These are phyloP conservation scores for Trifolium pratense DNA, from an alignment of 306 rosid species.

Conservation along the genomic window DNA sequence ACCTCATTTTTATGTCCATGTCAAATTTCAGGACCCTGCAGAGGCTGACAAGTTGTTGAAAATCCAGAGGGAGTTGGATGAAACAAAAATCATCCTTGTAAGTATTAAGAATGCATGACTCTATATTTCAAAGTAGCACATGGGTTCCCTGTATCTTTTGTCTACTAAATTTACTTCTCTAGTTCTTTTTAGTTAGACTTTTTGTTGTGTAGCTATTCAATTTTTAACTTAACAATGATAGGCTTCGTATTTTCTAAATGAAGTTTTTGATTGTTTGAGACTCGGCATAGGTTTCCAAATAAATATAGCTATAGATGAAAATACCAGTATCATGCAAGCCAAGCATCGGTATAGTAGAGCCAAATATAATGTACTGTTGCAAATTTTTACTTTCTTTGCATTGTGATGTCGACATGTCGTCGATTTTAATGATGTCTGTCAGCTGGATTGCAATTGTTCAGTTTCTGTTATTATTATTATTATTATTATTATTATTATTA, in stretches of 20 bases:
- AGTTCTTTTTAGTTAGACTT: slow-evolving; percentile 22
- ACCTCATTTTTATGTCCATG: slow-evolving; percentile 6
- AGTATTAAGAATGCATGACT: slow-evolving; percentile 42
- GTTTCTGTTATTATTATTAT: slow-evolving; percentile 1
- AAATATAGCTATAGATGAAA: slow-evolving; percentile 12
- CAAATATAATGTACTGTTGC: slow-evolving; percentile 6
- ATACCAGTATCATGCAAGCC: slow-evolving; percentile 1
- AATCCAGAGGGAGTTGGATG: slow-evolving; percentile 97
- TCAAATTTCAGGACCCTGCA: slow-evolving; percentile 80
- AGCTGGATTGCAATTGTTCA: slow-evolving; percentile 18
- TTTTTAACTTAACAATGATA: not conserved
- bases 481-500: not conserved
- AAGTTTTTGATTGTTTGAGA: slow-evolving; percentile 19
- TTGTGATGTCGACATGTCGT: not conserved
- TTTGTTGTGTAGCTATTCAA: slow-evolving; percentile 3
- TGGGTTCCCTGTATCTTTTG: slow-evolving; percentile 20
- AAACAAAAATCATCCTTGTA: slow-evolving; percentile 96
- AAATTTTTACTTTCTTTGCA: slow-evolving; percentile 13
- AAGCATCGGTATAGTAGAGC: slow-evolving; percentile 2
- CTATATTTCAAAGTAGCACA: slow-evolving; percentile 24
- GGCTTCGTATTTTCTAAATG: slow-evolving; percentile 15
- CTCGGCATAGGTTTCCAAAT: slow-evolving; percentile 9
- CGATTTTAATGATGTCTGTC: slow-evolving; percentile 21
- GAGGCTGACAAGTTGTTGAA: slow-evolving; percentile 96
- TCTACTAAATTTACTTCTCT: slow-evolving; percentile 23